Percentiles rank a stretch among this genome's conserved stretches.
phyloP scores from a whole-genome alignment of 2,329 filamentous ascomycete genomes.

The Fusarium illudens region DNA sequence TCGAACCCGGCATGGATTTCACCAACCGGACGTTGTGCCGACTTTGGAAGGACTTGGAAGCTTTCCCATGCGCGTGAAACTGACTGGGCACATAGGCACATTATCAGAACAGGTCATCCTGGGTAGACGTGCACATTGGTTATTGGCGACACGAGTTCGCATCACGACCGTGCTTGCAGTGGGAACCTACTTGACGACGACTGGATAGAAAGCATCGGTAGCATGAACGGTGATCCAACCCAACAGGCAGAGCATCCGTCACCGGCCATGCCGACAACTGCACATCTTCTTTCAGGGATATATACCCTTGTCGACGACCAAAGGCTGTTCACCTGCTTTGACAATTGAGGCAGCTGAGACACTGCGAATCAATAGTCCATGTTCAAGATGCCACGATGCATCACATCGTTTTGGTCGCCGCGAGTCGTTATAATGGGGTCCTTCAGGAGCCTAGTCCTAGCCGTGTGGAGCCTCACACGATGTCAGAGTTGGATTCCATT shows the following conservation, averaged over 20 bases:
- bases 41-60: slow-evolving; percentile 1
- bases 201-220: neutral
- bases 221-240: neutral
- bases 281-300: neutral
- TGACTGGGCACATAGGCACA: neutral
- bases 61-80: slow-evolving; percentile 1
- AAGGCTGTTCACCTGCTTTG: neutral
- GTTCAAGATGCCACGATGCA: slow-evolving; percentile 3
- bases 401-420: slow-evolving; percentile 14
- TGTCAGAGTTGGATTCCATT: slow-evolving; percentile 23
- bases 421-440: slow-evolving; percentile 17
- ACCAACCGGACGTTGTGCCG: neutral
- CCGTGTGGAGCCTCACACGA: slow-evolving; percentile 29
- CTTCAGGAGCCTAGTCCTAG: slow-evolving; percentile 1
- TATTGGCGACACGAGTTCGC: slow-evolving; percentile 9
- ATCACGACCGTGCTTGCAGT: neutral
- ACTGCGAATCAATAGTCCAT: slow-evolving; percentile 16
- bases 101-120: neutral
- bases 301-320: neutral
- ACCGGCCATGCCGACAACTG: neutral
- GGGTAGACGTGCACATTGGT: slow-evolving; percentile 11
- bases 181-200: neutral
- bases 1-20: neutral
- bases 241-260: neutral
- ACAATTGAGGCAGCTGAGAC: slow-evolving; percentile 1